Evolutionary conservation across 2,329 filamentous ascomycete genomes (phyloP).

Genomic region (Bipolaris zeicola): DNA sequence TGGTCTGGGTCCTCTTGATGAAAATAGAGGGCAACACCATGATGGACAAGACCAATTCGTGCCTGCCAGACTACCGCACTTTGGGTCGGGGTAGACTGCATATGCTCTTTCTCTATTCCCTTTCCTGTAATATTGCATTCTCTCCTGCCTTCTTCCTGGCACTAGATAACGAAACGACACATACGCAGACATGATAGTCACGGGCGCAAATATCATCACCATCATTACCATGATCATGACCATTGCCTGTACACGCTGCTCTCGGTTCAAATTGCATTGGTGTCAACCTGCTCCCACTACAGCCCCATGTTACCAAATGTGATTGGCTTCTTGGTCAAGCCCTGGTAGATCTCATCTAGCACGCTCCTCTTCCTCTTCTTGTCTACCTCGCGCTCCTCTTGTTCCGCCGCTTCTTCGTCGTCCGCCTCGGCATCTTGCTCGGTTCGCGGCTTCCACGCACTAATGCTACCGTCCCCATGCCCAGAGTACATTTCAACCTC

Average conservation of each 20-base stretch:
- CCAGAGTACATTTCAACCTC: slow-evolving; percentile 78
- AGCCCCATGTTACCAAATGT: slow-evolving; percentile 56
- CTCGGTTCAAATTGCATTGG: neutral
- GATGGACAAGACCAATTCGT: slow-evolving; percentile 33
- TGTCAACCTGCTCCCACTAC: slow-evolving; percentile 1
- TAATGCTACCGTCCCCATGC: slow-evolving; percentile 82
- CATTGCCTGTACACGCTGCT: neutral
- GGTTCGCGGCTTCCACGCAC: slow-evolving; percentile 73
- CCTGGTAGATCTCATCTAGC: slow-evolving; percentile 78
- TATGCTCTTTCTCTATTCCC: neutral
- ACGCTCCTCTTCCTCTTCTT: slow-evolving; percentile 74
- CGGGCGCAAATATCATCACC: neutral
- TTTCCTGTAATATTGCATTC: neutral
- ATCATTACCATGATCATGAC: neutral
- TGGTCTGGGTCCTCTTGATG: slow-evolving; percentile 37
- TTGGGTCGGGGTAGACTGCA: slow-evolving; percentile 17
- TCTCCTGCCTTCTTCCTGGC: neutral
- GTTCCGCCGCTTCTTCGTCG: slow-evolving; percentile 50
- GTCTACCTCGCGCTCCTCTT: slow-evolving; percentile 40
- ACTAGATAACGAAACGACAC: neutral
- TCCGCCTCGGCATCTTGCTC: slow-evolving; percentile 54
- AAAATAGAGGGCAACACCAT: slow-evolving; percentile 38
- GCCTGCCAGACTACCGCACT: slow-evolving; percentile 44
- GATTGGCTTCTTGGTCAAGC: slow-evolving; percentile 73
- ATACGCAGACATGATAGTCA: neutral